These are phyloP conservation scores for Heterobasidion irregulare DNA, from an alignment of 1,284 basidiomycete genomes.

Conservation along the genomic window DNA sequence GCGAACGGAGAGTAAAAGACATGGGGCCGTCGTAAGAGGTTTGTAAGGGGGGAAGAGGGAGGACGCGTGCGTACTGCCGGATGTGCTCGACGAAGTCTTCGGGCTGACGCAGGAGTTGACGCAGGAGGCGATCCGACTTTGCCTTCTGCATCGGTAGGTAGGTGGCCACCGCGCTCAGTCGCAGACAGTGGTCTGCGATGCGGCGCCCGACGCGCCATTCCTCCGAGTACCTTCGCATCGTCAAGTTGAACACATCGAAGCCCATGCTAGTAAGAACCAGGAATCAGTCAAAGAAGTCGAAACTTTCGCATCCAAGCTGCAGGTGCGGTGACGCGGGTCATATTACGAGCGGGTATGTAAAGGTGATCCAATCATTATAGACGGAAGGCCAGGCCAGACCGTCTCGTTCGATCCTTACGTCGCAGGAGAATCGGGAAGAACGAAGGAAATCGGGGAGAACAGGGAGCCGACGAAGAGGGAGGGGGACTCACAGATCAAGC, in stretches of 20 bases:
- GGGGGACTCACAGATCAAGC: constrained; percentile 4
- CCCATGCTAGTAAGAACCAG: constrained; percentile 2
- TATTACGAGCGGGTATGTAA: no score
- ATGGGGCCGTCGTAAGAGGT: no score
- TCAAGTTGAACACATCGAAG: not conserved
- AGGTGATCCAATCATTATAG: no score
- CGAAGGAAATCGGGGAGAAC: no score
- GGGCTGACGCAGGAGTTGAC: not conserved
- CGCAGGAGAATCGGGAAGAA: not conserved
- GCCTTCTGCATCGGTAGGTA: not conserved
- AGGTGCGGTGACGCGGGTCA: no score
- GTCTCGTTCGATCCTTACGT: no score
- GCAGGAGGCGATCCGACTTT: not conserved
- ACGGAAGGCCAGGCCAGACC: no score
- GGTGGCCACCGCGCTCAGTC: not conserved
- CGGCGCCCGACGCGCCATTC: not conserved
- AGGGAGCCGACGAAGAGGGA: not conserved
- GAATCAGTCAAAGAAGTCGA: not conserved
- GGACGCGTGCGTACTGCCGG: not conserved
- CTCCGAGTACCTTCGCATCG: not conserved
- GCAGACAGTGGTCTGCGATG: constrained; percentile 1
- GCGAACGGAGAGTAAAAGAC: no score
- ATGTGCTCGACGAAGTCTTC: not conserved
- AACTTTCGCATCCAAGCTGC: not conserved
- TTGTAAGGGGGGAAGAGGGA: not conserved